Conservation (phyloP, 1,284 basidiomycete genomes). For the Boletus sp. region DNA sequence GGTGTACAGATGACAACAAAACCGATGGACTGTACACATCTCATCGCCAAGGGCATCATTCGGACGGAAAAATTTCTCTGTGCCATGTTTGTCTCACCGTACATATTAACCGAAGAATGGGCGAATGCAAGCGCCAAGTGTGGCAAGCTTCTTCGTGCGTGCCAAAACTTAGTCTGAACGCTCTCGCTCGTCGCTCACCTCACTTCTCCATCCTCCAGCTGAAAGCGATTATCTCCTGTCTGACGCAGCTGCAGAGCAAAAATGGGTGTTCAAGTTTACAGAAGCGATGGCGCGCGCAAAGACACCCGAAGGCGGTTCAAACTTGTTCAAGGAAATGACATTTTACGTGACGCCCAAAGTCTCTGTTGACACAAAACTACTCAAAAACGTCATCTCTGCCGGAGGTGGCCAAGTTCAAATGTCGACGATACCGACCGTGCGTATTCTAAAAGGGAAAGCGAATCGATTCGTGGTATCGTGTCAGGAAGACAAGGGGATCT, state of each 20-base stretch:
- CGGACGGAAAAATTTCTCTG: constrained; percentile 83
- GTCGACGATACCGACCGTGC: constrained; percentile 46
- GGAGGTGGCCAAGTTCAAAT: constrained; percentile 67
- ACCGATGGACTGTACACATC: constrained; percentile 69
- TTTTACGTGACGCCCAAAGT: constrained; percentile 73
- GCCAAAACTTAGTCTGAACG: background rate
- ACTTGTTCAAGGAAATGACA: constrained; percentile 50
- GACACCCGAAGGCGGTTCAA: constrained; percentile 39
- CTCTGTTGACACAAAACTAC: constrained; percentile 48
- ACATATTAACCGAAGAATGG: constrained; percentile 67
- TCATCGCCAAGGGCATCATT: constrained; percentile 62
- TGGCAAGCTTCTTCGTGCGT: constrained; percentile 61
- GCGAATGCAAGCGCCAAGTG: constrained; percentile 52
- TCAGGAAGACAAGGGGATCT: constrained; percentile 54
- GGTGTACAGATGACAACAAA: constrained; percentile 61
- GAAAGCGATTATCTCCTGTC: constrained; percentile 55
- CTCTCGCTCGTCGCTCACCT: background rate
- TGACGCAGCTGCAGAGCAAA: constrained; percentile 60
- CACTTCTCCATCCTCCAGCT: constrained; percentile 38
- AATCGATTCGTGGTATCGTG: constrained; percentile 62
- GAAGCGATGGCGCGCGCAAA: constrained; percentile 58
- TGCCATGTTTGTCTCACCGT: constrained; percentile 59
- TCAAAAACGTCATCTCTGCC: constrained; percentile 62
- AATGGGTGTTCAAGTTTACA: constrained; percentile 57
- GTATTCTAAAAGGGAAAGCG: constrained; percentile 47